Evolutionary conservation across 768 basidiomycete genomes (phyloP), one percentile per base, ranked within the genome.

Genomic region (Lactarius hengduanensis): DNA sequence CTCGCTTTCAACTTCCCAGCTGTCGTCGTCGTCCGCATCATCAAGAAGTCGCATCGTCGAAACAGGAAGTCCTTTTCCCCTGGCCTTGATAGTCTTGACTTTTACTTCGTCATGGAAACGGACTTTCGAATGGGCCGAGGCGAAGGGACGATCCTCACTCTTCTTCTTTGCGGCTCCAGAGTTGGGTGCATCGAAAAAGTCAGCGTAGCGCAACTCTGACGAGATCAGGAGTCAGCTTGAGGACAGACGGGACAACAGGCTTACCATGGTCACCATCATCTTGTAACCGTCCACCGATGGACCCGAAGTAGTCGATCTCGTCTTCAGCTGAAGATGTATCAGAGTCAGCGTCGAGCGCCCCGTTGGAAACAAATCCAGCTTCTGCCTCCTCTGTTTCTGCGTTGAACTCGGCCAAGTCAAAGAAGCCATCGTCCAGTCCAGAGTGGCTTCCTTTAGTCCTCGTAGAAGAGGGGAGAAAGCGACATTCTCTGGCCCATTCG

Each of bases 351-450:
- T 82, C 81, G 28, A 91, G 79, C 32, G 77, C 79, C 22, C 92
- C 94, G 72, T 79, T 80, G 2, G 87, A 86, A 11, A 84, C 81
- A 18, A 78, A 80, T 65, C 77, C 82, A 16, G 87, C 84, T 75
- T 96, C 95, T 3, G 87, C 84, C 70, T 84, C 85, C 74, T 92
- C 91, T 2, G 89, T 89, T 74, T 94, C 87, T 2, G 87, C 82
- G 72, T 98, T 97, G 80, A 99, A 99, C 22, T 86, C 81, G 34
- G 86, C 85, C 57, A 99, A 82, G 68, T 90, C 83, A 77, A 98
- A 98, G 79, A 98, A 98, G 16, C 82, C 86, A 74, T 98, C 96
- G 75, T 98, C 89, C 34, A 98, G 83, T 53, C 82, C 82, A 6
- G 82, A 76, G 64, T 81, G 78, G 4, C 73, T 73, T 9, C 70